Evolutionary conservation across 179 eudicot species (phyloP), one percentile per base, ranked within the genome.

Genomic region (Vitellaria paradoxa): DNA sequence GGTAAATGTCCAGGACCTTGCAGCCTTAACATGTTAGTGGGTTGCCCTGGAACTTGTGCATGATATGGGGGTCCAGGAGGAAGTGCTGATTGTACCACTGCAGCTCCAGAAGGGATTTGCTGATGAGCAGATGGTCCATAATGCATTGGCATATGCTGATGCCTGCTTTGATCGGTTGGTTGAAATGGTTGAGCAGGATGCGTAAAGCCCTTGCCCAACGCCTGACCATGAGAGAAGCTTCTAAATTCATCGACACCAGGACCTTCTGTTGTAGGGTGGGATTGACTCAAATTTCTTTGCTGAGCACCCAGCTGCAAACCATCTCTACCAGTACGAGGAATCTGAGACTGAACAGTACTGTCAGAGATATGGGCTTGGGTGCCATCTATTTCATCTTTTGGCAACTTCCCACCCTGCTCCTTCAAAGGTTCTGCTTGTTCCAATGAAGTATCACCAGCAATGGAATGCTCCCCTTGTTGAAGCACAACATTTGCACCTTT

Each of bases 1-100:
- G 81, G 84, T 64, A 82, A 69, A 73, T 65, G 81, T 20, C 84
- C 87, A 61, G 90, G 89, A 75, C 92, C 96, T 80, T 87, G 96
- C 70, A 90, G 92, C 84, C 89, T 85, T 52, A 83, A 70, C 50
- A 82, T 77, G 53, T 81, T 77, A 11, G 18, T 14, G 62, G 62
- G n/a, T 57, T 18, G n/a, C 18, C n/a, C 62, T 13, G 62, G 62
- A 12, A 14, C 5, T 57, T 57, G 62, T 12, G 10, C 15, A 6
- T 57, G 62, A 13, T 7, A 12, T 0, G 55, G 7, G 11, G 11
- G 11, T 50, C 1, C 9, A 50, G 55, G 55, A 50, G 55, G 55
- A 30, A 30, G 37, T 30, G 37, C 37, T 30, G 37, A 30, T 30
- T 30, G 37, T 30, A 30, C 49, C 73, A 63, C 68, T 46, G 89